A percentile compares a stretch with the other conserved stretches of the same genome.
Conservation (phyloP, 1,284 basidiomycete species). For the Sporisorium scitamineum region DNA sequence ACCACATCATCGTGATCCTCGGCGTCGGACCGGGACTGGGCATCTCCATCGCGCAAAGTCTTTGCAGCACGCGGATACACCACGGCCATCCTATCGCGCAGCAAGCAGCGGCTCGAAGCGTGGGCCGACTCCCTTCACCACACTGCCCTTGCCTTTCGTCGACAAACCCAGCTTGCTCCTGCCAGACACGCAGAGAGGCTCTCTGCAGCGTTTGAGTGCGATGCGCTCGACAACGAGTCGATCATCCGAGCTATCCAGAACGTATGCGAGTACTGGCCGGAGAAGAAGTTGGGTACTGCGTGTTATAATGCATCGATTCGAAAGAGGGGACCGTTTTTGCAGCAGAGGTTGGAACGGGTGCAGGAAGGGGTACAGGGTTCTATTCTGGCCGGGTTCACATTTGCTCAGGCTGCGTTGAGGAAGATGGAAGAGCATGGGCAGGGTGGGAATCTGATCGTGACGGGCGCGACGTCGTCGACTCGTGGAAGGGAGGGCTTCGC, state of each 20-base stretch:
- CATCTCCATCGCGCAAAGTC: slow-evolving; percentile 40
- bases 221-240: slow-evolving; percentile 42
- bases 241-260: slow-evolving; percentile 33
- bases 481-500: slow-evolving; percentile 59
- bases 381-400: slow-evolving; percentile 52
- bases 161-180: neutral
- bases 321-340: slow-evolving; percentile 48
- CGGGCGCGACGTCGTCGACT: slow-evolving; percentile 54
- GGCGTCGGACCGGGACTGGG: slow-evolving; percentile 62
- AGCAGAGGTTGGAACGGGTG: slow-evolving; percentile 37
- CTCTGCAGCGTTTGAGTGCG: slow-evolving; percentile 52
- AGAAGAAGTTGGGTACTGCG: slow-evolving; percentile 51
- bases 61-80: slow-evolving; percentile 58
- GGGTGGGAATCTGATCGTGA: slow-evolving; percentile 56
- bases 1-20: slow-evolving; percentile 55
- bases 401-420: slow-evolving; percentile 45
- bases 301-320: slow-evolving; percentile 58
- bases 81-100: slow-evolving; percentile 53
- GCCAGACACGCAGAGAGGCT: slow-evolving; percentile 12
- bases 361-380: slow-evolving; percentile 48
- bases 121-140: slow-evolving; percentile 44
- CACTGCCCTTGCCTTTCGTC: slow-evolving; percentile 24
- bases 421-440: slow-evolving; percentile 30
- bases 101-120: slow-evolving; percentile 36
- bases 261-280: slow-evolving; percentile 38